Evolutionary conservation across 805 yeast species (phyloP).

Genomic region (Danielia reshetovae): DNA sequence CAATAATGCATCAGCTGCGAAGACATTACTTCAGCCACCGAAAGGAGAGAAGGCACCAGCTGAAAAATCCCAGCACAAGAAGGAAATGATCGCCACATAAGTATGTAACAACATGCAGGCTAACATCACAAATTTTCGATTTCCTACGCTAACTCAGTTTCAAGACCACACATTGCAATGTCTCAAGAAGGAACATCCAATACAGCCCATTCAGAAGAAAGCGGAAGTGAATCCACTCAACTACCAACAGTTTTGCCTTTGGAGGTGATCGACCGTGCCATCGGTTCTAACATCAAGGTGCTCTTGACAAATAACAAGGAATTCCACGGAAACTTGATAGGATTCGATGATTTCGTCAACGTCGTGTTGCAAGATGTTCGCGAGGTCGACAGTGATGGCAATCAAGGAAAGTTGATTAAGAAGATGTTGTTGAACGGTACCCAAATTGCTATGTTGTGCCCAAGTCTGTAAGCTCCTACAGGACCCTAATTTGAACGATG

Average conservation of each 20-base stretch:
- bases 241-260: slow-evolving; percentile 51
- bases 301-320: slow-evolving; percentile 62
- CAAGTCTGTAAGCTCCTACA: too few relatives aligned
- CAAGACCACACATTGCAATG: background rate
- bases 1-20: background rate
- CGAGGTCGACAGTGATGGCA: slow-evolving; percentile 48
- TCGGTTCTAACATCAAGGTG: slow-evolving; percentile 77
- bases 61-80: background rate
- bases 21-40: background rate
- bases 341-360: slow-evolving; percentile 94
- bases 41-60: background rate
- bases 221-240: background rate
- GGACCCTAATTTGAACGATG: too few relatives aligned
- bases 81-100: background rate
- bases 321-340: slow-evolving; percentile 83
- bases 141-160: background rate
- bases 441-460: slow-evolving; percentile 59
- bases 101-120: background rate
- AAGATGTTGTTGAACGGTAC: slow-evolving; percentile 70
- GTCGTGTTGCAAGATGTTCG: slow-evolving; percentile 81
- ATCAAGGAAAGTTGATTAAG: slow-evolving; percentile 43
- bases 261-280: slow-evolving; percentile 83
- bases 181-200: background rate
- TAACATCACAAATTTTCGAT: background rate
- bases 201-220: background rate